These are phyloP conservation scores for Lactarius psammicola DNA, from an alignment of 768 basidiomycete species.

Conservation along the genomic window DNA sequence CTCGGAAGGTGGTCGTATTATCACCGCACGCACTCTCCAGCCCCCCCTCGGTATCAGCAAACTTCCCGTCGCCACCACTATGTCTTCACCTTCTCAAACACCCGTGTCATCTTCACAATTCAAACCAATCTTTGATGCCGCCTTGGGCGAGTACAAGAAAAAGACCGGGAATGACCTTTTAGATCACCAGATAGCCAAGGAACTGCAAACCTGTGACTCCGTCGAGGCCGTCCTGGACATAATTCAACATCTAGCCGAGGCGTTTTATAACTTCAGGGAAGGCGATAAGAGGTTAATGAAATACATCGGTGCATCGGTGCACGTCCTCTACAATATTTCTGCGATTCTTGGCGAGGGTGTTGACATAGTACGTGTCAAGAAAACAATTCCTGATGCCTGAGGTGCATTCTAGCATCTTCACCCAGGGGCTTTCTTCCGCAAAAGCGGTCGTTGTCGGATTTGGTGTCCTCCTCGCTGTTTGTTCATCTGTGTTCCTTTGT, in stretches of 20 bases:
- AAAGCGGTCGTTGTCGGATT: background rate
- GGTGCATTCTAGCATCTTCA: background rate
- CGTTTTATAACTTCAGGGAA: background rate
- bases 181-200: background rate
- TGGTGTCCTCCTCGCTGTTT: background rate
- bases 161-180: background rate
- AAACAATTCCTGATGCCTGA: background rate
- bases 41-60: background rate
- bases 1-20: background rate
- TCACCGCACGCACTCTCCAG: background rate
- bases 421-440: background rate
- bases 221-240: background rate
- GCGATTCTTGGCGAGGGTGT: background rate
- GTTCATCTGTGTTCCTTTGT: too few relatives aligned
- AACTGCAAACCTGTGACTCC: background rate
- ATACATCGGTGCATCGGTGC: background rate
- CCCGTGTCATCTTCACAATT: background rate
- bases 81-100: background rate
- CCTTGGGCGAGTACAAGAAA: background rate
- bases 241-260: background rate
- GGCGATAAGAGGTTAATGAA: background rate
- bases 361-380: background rate
- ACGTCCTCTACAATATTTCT: background rate
- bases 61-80: background rate
- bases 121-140: background rate